Base-by-base conservation (phyloP, 352 stramenopile genomes). In the Blastocystis sp. region DNA sequence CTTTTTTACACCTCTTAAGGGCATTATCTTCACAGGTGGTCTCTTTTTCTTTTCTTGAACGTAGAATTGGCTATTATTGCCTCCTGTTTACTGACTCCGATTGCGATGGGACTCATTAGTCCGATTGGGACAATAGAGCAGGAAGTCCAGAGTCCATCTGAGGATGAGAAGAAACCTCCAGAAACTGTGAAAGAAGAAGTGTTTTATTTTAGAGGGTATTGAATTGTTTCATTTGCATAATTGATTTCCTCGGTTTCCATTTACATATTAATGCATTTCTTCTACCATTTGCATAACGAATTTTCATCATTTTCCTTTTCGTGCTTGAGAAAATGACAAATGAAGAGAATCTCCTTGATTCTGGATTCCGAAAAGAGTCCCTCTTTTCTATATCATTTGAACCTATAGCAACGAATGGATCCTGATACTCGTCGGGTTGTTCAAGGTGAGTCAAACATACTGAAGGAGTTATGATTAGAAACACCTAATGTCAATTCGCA, bases 161-260 rank as follows among this genome's bases (percentile, higher is more conserved):
- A 83, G 19, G 42, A 65, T n/a, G 43, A 78, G 39, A 39, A 67
- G 51, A 56, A 83, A 16, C 11, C 21, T 49, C 16, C 51, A 7
- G n/a, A 83, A 35, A 63, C 32, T 21, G 27, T 29, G 12, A 32
- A 35, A 19, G 71, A 83, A 51, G 29, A 63, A 29, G 71, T 83
- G 27, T 83, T 83, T 65, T 83, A 83, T 63, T 83, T 83, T 83
- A 83, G 71, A 83, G 71, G 71, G 7, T 83, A 83, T 42, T 83
- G 24, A 19, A 16, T 24, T 83, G 46, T 83, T 65, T 83, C 21
- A 65, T 57, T 46, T 9, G 2, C 39, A 46, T 46, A 46, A 9
- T 46, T 9, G 9, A 46, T 46, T 46, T 46, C 39, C 9, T 9
- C 39, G 39, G 9, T 46, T 46, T 46, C n/a, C n/a, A n/a, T n/a